These are phyloP conservation scores for Prunus davidiana DNA, from an alignment of 306 rosid genomes.

Conservation along the genomic window DNA sequence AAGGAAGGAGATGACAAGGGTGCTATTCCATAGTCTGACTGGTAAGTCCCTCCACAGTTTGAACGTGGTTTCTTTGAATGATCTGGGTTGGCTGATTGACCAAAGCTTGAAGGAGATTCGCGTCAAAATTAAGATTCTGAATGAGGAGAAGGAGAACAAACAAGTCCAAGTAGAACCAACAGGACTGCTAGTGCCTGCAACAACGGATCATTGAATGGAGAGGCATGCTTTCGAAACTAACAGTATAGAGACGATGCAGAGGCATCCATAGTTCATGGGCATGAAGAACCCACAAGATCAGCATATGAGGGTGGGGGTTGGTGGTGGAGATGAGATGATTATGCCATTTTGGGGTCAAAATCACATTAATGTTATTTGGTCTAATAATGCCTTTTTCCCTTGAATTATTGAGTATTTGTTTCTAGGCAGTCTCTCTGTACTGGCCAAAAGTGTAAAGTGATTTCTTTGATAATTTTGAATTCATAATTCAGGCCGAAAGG, in stretches of 20 bases:
- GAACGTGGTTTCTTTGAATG: slow-evolving; percentile 13
- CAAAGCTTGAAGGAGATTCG: slow-evolving; percentile 22
- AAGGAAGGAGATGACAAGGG: slow-evolving; percentile 11
- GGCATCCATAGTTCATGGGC: slow-evolving; percentile 5
- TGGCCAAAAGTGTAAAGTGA: no score
- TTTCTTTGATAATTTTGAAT: background rate
- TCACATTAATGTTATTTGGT: slow-evolving; percentile 17
- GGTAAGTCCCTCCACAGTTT: slow-evolving; percentile 8
- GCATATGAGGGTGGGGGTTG: background rate
- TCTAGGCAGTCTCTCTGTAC: background rate
- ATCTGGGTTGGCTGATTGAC: slow-evolving; percentile 27
- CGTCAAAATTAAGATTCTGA: slow-evolving; percentile 6
- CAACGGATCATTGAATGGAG: background rate
- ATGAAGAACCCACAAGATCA: slow-evolving; percentile 1
- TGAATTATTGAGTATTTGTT: background rate
- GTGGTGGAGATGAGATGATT: slow-evolving; percentile 21
- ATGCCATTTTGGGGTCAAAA: slow-evolving; percentile 8
- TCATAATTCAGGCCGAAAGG: no score
- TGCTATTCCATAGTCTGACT: slow-evolving; percentile 16
- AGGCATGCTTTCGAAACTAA: no score
- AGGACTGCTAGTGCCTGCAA: background rate
- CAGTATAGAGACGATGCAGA: background rate
- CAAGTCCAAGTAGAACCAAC: background rate
- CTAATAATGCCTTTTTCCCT: slow-evolving; percentile 16
- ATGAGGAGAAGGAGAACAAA: background rate